Evolutionary conservation across 2,329 filamentous ascomycete species (phyloP), one percentile per base, ranked within the genome.

Genomic region (Ophiostoma montium): DNA sequence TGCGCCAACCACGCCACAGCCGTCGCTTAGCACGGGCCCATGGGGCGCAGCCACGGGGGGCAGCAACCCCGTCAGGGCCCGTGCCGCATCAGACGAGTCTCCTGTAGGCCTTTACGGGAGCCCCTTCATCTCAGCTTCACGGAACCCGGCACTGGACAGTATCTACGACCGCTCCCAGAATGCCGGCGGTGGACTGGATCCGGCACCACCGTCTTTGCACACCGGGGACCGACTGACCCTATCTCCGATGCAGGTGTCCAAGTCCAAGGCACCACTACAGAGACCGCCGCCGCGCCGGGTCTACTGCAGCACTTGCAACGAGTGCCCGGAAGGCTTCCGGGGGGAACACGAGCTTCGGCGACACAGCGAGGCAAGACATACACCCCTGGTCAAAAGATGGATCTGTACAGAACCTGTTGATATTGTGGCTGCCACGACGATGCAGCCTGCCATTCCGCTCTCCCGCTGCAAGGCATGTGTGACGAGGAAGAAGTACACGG

Each of bases 401-500:
- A 65, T 80, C 16, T 81, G 77, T 56, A 66, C 74, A 30, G 74
- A 80, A 54, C 76, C 78, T 2, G 65, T 62, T 39, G 52, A 63
- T 35, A 33, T 42, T 27, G 35, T 27, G n/a, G 27, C 45, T 36
- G 19, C 38, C 10, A 56, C 59, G 55, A 56, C 66, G 51, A 68
- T 69, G 0, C 70, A 70, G 50, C 75, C 74, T 2, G 61, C 70
- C 3, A 68, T 77, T 49, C 69, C 74, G 0, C 62, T 78, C 10
- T 67, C 68, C 16, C 74, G 84, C 57, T 95, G 89, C 75, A 94
- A 94, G 65, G 78, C 85, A 44, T 96, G 90, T 63, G 74, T 75
- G 41, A 74, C 75, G 36, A 69, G 75, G 51, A 95, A 95, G 69
- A 76, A 77, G 51, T 96, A 96, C 58, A 84, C 84, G 3, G 86